Evolutionary conservation across 73 alveolate genomes (phyloP).

Genomic region (Loxodes magnus): DNA sequence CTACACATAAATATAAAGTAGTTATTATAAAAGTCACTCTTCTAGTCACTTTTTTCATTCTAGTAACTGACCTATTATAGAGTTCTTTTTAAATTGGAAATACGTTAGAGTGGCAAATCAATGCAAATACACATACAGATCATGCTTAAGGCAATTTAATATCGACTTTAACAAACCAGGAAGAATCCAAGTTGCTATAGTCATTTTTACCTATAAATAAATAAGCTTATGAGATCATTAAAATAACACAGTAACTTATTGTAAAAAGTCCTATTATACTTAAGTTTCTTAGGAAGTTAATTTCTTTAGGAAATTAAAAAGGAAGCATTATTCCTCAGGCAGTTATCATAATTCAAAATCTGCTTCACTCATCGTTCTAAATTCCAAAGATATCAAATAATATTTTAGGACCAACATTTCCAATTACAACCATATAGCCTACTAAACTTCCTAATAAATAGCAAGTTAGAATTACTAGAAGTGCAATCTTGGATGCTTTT

Average conservation of each 20-base stretch:
- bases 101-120: slow-evolving; percentile 24
- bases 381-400: too few relatives aligned
- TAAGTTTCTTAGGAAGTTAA: slow-evolving; percentile 26
- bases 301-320: slow-evolving; percentile 18
- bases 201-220: slow-evolving; percentile 10
- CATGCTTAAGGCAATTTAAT: slow-evolving; percentile 28
- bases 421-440: slow-evolving; percentile 4
- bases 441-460: neutral
- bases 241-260: slow-evolving; percentile 14
- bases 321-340: slow-evolving; percentile 10
- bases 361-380: neutral
- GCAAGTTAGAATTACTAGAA: neutral
- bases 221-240: slow-evolving; percentile 23
- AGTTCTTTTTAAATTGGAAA: slow-evolving; percentile 33
- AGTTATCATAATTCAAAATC: neutral
- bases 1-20: slow-evolving; percentile 17
- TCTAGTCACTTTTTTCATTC: slow-evolving; percentile 43
- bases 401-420: too few relatives aligned
- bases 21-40: slow-evolving; percentile 14
- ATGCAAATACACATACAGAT: slow-evolving; percentile 33
- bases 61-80: slow-evolving; percentile 13
- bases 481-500: neutral
- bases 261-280: slow-evolving; percentile 17
- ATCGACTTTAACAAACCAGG: slow-evolving; percentile 10
- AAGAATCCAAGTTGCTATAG: neutral